Evolutionary conservation across 768 basidiomycete species (phyloP).

Genomic region (Pisolithus marmoratus): DNA sequence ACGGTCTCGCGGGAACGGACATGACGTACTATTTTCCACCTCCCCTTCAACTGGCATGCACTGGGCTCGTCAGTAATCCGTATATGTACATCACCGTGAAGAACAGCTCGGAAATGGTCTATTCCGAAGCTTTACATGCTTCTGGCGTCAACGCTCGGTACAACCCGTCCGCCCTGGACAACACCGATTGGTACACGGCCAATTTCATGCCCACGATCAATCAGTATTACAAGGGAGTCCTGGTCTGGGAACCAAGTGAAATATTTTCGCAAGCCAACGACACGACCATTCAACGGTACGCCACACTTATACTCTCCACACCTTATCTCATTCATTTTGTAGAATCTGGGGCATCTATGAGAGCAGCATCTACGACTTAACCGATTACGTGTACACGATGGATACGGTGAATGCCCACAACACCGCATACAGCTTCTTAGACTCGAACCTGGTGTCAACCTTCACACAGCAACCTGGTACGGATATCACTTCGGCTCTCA

Average conservation of each 20-base stretch:
- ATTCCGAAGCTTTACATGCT: slow-evolving; percentile 47
- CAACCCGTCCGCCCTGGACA: slow-evolving; percentile 30
- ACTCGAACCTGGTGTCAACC: slow-evolving; percentile 40
- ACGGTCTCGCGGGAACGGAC: slow-evolving; percentile 56
- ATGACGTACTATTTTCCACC: slow-evolving; percentile 59
- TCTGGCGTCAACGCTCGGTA: slow-evolving; percentile 43
- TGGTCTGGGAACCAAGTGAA: slow-evolving; percentile 43
- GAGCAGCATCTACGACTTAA: slow-evolving; percentile 52
- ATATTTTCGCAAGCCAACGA: slow-evolving; percentile 35
- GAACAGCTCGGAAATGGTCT: slow-evolving; percentile 42
- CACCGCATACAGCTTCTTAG: slow-evolving; percentile 48
- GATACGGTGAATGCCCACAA: slow-evolving; percentile 36
- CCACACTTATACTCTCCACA: slow-evolving; percentile 5
- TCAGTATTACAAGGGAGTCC: slow-evolving; percentile 54
- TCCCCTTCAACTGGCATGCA: slow-evolving; percentile 54
- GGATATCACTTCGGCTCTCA: slow-evolving; percentile 50
- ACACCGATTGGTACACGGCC: slow-evolving; percentile 50
- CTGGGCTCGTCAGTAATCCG: slow-evolving; percentile 46
- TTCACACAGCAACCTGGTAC: slow-evolving; percentile 56
- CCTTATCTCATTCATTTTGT: slow-evolving; percentile 6
- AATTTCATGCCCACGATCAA: slow-evolving; percentile 50
- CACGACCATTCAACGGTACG: slow-evolving; percentile 28
- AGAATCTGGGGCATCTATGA: slow-evolving; percentile 61
- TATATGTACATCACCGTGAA: slow-evolving; percentile 35
- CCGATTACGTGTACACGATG: slow-evolving; percentile 62